Percentiles rank a stretch among this genome's conserved stretches.
Conservation (phyloP, 2,329 filamentous ascomycete species). For the Claviceps africana region DNA sequence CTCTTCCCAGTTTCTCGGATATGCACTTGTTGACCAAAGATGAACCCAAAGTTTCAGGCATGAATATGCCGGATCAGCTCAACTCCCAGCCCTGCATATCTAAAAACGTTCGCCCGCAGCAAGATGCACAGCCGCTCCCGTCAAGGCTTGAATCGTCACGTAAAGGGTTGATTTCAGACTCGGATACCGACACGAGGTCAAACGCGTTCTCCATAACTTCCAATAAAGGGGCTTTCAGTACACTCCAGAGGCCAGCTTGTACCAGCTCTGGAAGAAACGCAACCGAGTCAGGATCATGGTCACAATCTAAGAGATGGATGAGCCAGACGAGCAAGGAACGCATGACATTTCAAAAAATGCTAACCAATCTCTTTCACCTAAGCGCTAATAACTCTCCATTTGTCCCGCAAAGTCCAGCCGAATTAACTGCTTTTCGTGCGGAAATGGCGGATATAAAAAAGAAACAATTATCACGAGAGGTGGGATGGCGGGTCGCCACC, state of each 20-base stretch:
- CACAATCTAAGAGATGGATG: constrained; percentile 26
- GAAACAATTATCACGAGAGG: constrained; percentile 12
- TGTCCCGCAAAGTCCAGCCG: constrained; percentile 20
- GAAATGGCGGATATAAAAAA: constrained; percentile 15
- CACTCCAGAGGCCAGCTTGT: neutral
- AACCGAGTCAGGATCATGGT: constrained; percentile 18
- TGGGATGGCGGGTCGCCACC: constrained; percentile 12
- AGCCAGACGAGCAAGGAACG: constrained; percentile 21
- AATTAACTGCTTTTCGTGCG: constrained; percentile 20
- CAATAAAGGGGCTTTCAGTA: constrained; percentile 1
- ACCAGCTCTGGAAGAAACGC: neutral
- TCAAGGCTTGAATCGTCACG: neutral
- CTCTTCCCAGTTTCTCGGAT: neutral
- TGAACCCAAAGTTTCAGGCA: neutral
- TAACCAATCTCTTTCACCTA: constrained; percentile 21
- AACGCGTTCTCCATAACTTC: neutral
- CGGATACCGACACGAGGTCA: neutral
- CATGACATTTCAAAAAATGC: constrained; percentile 21
- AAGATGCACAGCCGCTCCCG: neutral
- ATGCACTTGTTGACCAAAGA: neutral
- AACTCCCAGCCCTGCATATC: neutral
- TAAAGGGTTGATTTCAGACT: neutral
- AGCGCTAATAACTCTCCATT: constrained; percentile 23
- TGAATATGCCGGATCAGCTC: neutral
- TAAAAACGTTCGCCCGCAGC: neutral